Percentiles rank a stretch among this genome's conserved stretches.
These are phyloP conservation scores for Salix udensis DNA, from an alignment of 345 rosid species.

Conservation along the genomic window DNA sequence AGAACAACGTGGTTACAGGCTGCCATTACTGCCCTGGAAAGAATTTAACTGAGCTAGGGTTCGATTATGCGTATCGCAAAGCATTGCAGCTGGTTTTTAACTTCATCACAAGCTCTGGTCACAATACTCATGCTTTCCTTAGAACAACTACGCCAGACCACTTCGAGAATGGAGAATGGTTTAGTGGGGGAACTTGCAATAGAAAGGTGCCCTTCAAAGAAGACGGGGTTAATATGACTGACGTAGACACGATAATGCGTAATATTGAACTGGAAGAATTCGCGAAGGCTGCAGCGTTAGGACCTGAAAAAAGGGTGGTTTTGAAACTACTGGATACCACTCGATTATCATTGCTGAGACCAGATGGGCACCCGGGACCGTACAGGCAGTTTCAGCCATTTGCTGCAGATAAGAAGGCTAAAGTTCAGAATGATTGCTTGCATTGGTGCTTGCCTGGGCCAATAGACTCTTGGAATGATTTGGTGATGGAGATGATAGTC, in stretches of 20 bases:
- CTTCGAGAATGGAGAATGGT: conserved; percentile 50
- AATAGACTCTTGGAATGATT: conserved; percentile 42
- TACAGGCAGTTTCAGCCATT: conserved; percentile 31
- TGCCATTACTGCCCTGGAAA: conserved; percentile 33
- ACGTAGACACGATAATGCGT: conserved; percentile 22
- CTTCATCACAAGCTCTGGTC: conserved; percentile 17
- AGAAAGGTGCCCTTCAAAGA: conserved; percentile 35
- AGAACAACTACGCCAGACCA: conserved; percentile 49
- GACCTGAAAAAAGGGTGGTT: conserved; percentile 5
- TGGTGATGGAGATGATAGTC: conserved; percentile 26
- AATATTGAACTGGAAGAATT: conserved; percentile 39
- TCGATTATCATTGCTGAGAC: conserved; percentile 19
- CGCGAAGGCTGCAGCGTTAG: conserved; percentile 22
- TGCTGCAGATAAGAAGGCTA: conserved; percentile 15
- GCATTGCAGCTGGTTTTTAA: conserved; percentile 27
- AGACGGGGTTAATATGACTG: conserved; percentile 18
- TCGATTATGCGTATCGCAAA: conserved; percentile 36
- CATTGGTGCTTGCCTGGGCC: conserved; percentile 55
- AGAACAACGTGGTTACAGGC: conserved; percentile 25
- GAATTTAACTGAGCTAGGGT: conserved; percentile 32
- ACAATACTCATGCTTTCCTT: conserved; percentile 28
- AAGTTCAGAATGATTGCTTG: conserved; percentile 33
- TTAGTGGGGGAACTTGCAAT: conserved; percentile 40
- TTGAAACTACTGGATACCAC: conserved; percentile 39
- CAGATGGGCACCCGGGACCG: conserved; percentile 36